These are phyloP conservation scores for Colletotrichum brevisporum DNA, from an alignment of 2,329 filamentous ascomycete species.

Conservation along the genomic window DNA sequence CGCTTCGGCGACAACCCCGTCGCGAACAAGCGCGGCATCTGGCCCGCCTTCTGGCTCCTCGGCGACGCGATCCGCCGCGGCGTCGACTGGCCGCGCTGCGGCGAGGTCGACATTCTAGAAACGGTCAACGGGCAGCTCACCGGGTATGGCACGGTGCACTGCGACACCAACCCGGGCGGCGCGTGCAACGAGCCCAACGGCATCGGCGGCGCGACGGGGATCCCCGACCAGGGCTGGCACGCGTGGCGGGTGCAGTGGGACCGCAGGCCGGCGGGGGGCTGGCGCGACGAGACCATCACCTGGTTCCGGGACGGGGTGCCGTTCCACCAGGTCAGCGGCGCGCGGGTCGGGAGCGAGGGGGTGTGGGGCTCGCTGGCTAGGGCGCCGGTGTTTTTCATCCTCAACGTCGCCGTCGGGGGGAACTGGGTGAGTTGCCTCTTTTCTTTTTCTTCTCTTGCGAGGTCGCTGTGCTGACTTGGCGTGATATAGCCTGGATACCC, in stretches of 20 bases:
- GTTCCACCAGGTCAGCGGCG: constrained; percentile 60
- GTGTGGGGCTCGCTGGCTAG: constrained; percentile 61
- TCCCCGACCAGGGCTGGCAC: constrained; percentile 63
- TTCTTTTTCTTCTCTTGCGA: background rate
- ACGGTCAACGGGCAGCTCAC: constrained; percentile 61
- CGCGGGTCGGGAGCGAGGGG: constrained; percentile 54
- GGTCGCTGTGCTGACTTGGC: background rate
- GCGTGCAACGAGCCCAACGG: constrained; percentile 64
- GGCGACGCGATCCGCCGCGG: constrained; percentile 62
- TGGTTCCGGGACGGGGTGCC: constrained; percentile 62
- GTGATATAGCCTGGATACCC: constrained; percentile 50
- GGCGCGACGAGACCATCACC: constrained; percentile 62
- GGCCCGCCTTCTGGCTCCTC: constrained; percentile 69
- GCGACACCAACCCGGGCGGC: constrained; percentile 58
- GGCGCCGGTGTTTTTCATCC: constrained; percentile 60
- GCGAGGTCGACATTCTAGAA: constrained; percentile 67
- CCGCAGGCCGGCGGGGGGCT: constrained; percentile 56
- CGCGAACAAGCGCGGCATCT: constrained; percentile 62
- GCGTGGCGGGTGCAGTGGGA: constrained; percentile 64
- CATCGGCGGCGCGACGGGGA: constrained; percentile 50
- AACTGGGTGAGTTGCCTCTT: constrained; percentile 52
- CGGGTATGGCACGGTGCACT: constrained; percentile 65
- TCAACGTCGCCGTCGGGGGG: constrained; percentile 65
- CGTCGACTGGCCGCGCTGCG: constrained; percentile 62
- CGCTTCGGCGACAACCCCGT: constrained; percentile 56